Base-by-base conservation (phyloP, 2,329 filamentous ascomycete species). In the Aspergillus intermedius region DNA sequence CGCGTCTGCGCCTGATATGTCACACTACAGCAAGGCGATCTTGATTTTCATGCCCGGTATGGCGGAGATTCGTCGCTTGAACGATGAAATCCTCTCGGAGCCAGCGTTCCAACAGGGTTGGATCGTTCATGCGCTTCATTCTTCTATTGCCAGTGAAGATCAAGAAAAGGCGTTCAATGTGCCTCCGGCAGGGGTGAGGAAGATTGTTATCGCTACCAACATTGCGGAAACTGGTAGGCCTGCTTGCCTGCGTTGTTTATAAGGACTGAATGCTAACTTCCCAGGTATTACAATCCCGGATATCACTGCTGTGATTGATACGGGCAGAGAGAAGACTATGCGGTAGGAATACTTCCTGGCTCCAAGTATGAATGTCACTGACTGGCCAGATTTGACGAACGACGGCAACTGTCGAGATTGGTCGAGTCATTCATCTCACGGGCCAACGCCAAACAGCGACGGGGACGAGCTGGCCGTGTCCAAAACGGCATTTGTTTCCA, bases 261-360 rank as follows among this genome's bases (percentile, higher is more conserved):
- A 21, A 9, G 10, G 13, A 13, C 13, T n/a, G 3, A 6, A 21
- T 42, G 32, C 44, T 60, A 46, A 55, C 43, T 34, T 9, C 15
- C 32, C 32, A 64, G 64, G 64, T 74, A 95, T 98, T 63, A 98
- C 93, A 0, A 98, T 98, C 56, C 93, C 93, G 1, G 93, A 98
- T 64, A 88, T 98, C 25, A 97, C 93, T 0, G 95, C 91, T 59
- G 93, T 98, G 42, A 87, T 98, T 50, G 93, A 98, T 67, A 91
- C 90, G 0, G 93, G 93, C 49, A 97, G 95, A 68, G 91, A 97
- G 69, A 90, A 94, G 56, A 91, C 95, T 68, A 96, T 96, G 91
- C 79, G 69, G 62, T 70, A 54, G 23, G 48, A 49, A 43, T 15
- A 5, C 1, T 44, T 37, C 32, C 51, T 64, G 41, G 57, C 25